Percentiles rank a stretch among this genome's conserved stretches.
These are phyloP conservation scores for Colletotrichum navitas DNA, from an alignment of 2,329 filamentous ascomycete species.

Conservation along the genomic window DNA sequence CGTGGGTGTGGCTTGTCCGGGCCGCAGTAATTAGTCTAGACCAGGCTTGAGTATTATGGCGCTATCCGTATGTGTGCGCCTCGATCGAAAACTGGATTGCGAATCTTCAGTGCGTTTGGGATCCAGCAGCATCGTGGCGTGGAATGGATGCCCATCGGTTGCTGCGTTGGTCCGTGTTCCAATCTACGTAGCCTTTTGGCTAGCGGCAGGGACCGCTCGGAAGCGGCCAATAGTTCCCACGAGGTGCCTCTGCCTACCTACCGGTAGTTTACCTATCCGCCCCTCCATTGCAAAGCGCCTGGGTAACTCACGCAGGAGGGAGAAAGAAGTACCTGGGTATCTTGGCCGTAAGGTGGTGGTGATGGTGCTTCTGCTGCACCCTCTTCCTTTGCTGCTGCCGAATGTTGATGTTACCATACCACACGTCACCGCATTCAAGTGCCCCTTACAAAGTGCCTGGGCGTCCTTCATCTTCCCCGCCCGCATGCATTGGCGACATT, in stretches of 20 bases:
- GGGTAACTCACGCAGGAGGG: not conserved
- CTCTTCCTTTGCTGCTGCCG: slow-evolving; percentile 29
- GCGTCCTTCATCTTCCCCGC: slow-evolving; percentile 23
- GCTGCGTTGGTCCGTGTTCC: slow-evolving; percentile 4
- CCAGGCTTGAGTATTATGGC: slow-evolving; percentile 13
- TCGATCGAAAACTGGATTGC: not conserved
- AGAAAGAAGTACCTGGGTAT: not conserved
- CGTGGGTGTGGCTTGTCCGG: slow-evolving; percentile 34
- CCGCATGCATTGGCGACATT: slow-evolving; percentile 34
- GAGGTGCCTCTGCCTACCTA: slow-evolving; percentile 13
- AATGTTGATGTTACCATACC: slow-evolving; percentile 1
- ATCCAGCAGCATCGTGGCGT: slow-evolving; percentile 16
- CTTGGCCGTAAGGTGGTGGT: not conserved
- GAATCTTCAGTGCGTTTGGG: not conserved
- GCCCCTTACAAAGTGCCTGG: slow-evolving; percentile 20
- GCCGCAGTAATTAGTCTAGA: not conserved
- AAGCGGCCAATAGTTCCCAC: slow-evolving; percentile 31
- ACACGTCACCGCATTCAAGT: slow-evolving; percentile 13
- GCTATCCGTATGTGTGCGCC: not conserved
- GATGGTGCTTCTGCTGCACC: slow-evolving; percentile 24
- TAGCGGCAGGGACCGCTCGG: slow-evolving; percentile 25
- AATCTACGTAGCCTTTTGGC: slow-evolving; percentile 12
- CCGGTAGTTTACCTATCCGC: slow-evolving; percentile 22
- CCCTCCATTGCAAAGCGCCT: slow-evolving; percentile 35
- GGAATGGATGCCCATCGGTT: slow-evolving; percentile 2